Percentiles rank a stretch among this genome's conserved stretches.
These are phyloP conservation scores for Nymphaea colorata DNA, from an alignment of 164 flowering plant genomes.

Conservation along the genomic window DNA sequence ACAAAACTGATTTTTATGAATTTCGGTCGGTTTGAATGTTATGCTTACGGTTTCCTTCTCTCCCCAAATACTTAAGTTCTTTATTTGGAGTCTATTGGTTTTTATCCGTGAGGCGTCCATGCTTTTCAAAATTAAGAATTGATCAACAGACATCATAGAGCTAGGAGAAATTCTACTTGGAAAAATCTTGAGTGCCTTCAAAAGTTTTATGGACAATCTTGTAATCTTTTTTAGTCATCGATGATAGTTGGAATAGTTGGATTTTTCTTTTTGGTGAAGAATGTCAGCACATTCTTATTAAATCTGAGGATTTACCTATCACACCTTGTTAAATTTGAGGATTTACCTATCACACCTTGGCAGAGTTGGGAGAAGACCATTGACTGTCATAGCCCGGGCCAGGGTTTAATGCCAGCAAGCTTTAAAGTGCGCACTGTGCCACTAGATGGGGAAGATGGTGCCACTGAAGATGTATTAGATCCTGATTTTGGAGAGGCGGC, in stretches of 20 bases:
- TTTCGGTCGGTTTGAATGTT: too few relatives aligned
- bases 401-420: slow-evolving; percentile 87
- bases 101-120: too few relatives aligned
- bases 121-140: too few relatives aligned
- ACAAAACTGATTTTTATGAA: not conserved
- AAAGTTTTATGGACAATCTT: too few relatives aligned
- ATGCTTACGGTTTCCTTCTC: too few relatives aligned
- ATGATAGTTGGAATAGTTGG: too few relatives aligned
- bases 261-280: too few relatives aligned
- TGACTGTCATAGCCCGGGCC: slow-evolving; percentile 85
- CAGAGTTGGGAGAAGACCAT: slow-evolving; percentile 91
- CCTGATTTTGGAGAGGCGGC: slow-evolving; percentile 91
- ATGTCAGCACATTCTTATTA: too few relatives aligned
- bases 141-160: not conserved
- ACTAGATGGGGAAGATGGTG: slow-evolving; percentile 67
- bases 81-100: not conserved
- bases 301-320: not conserved
- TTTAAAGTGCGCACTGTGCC: slow-evolving; percentile 74
- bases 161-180: not conserved
- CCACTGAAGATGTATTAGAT: slow-evolving; percentile 66
- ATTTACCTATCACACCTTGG: not conserved
- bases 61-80: not conserved
- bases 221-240: too few relatives aligned
- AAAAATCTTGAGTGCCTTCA: too few relatives aligned
- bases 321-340: not conserved